Base-by-base conservation (phyloP, 768 basidiomycete genomes). In the Serendipita sp. region DNA sequence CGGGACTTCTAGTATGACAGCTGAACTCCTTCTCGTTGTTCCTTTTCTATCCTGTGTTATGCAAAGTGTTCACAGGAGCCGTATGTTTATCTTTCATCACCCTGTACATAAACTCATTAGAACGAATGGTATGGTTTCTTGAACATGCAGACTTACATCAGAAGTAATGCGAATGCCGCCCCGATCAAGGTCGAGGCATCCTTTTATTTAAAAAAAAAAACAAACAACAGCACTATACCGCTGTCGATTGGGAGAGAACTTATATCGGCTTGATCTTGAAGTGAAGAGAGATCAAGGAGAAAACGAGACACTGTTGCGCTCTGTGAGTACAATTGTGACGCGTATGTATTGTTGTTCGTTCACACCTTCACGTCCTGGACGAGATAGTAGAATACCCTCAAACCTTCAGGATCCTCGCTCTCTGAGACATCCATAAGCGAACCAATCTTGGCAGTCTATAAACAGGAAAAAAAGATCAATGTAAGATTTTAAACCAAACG, bases 211-310 rank as follows among this genome's bases (percentile, higher is more conserved):
- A 7, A 16, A 7, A 7, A 16, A 7, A 24, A 41, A 5, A 41
- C 13, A 41, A 13, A 41, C 24, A 24, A 24, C 24, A 24, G 13
- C 13, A 35, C 5, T 54, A 30, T 4, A 48, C 28, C 41, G 8
- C 11, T 38, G 56, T 7, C 18, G 8, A n/a, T 8, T n/a, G n/a
- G 8, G 16, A 5, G n/a, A 16, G 7, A 37, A 45, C 30, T 76
- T 84, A 92, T 70, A 92, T 97, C 15, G 96, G 96, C 81, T 99
- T 98, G 81, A 99, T 98, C 79, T 98, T 98, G 87, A 99, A 98
- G 80, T 99, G 95, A 44, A 99, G 83, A 2, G 92, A 92, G 73
- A 99, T 98, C 67, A 99, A 82, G 7, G 96, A 97, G 75, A 98
- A 96, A 69, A 99, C 94, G 66, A 97, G 82, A 76, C 94, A 97